These are phyloP conservation scores for Drechslera avenae DNA, from an alignment of 2,329 filamentous ascomycete genomes.

Conservation along the genomic window DNA sequence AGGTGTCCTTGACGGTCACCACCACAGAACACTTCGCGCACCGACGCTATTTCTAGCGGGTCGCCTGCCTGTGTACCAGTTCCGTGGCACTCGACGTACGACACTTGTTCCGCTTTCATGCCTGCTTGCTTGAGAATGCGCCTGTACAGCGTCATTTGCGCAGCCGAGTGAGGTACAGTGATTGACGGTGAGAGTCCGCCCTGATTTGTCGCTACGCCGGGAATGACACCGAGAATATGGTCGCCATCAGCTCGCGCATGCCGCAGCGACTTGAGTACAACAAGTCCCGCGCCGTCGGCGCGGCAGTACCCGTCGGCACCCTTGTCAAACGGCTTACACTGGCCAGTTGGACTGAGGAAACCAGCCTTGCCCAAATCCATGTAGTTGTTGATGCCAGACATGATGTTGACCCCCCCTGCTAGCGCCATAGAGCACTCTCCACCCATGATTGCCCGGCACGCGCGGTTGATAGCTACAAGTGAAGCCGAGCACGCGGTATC, in stretches of 20 bases:
- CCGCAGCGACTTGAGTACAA: slow-evolving; percentile 59
- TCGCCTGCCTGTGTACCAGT: slow-evolving; percentile 27
- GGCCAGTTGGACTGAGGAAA: slow-evolving; percentile 53
- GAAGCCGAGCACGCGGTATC: slow-evolving; percentile 46
- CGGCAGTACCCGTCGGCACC: slow-evolving; percentile 61
- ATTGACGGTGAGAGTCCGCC: slow-evolving; percentile 16
- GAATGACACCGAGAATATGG: slow-evolving; percentile 54
- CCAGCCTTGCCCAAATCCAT: slow-evolving; percentile 45
- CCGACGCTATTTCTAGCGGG: slow-evolving; percentile 18
- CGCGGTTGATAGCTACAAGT: slow-evolving; percentile 35
- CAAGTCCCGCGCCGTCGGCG: slow-evolving; percentile 55
- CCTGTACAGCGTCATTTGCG: slow-evolving; percentile 19
- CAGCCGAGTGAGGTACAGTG: slow-evolving; percentile 19
- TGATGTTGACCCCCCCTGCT: slow-evolving; percentile 43
- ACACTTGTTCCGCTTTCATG: slow-evolving; percentile 14
- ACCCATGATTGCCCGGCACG: slow-evolving; percentile 27
- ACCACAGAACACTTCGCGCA: slow-evolving; percentile 13
- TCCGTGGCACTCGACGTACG: slow-evolving; percentile 24
- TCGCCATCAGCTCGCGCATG: slow-evolving; percentile 58
- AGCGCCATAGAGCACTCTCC: background rate
- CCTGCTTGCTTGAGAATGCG: slow-evolving; percentile 13
- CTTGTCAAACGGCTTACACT: slow-evolving; percentile 51
- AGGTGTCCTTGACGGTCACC: slow-evolving; percentile 1
- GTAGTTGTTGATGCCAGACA: slow-evolving; percentile 38
- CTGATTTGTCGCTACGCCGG: slow-evolving; percentile 20